Base-by-base conservation (phyloP, 495 filamentous ascomycete species). In the Tuber brumale region DNA sequence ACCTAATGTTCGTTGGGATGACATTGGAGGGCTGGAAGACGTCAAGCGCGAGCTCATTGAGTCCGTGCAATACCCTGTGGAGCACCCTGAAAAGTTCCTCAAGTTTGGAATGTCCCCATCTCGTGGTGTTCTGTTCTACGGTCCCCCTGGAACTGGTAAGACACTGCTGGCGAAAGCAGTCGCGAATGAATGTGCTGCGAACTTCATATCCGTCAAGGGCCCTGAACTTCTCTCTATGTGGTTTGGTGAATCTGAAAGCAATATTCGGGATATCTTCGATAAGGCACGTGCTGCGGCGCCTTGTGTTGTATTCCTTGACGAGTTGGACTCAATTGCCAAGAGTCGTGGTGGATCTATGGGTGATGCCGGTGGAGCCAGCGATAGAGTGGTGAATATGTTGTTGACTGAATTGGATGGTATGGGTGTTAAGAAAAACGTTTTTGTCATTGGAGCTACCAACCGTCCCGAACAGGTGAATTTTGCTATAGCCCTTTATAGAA, bases 31-130 rank as follows among this genome's bases (percentile, higher is more conserved):
- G 87, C 87, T 99, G 83, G 95, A 98, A 86, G 91, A 92, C 46
- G 96, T 98, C 90, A 99, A 99, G 92, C 92, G 94, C 85, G 95
- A 99, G 86, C 96, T 99, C 86, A 96, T 95, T 89, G 95, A 99
- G 88, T 94, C 91, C 84, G 95, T 99, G 35, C 96, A 98, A 84
- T 99, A 99, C 86, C 95, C 96, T 23, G 95, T 99, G 86, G 95
- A 99, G 84, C 95, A 99, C 84, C 95, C 95, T 81, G 95, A 99
- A 85, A 99, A 96, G 88, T 99, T 98, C 91, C 94, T 97, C 92
- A 99, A 99, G 88, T 99, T 99, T 76, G 96, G 96, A 86, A 91
- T 99, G 75, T 97, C 94, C 51, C 95, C 95, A 75, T 99, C 95
- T 77, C 94, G 95, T 76, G 95, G 95, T 93, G 95, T 99, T 73